Evolutionary conservation across 192 early-diverging fungal genomes (phyloP), one percentile per base, ranked within the genome.

Genomic region (Gigaspora rosea): DNA sequence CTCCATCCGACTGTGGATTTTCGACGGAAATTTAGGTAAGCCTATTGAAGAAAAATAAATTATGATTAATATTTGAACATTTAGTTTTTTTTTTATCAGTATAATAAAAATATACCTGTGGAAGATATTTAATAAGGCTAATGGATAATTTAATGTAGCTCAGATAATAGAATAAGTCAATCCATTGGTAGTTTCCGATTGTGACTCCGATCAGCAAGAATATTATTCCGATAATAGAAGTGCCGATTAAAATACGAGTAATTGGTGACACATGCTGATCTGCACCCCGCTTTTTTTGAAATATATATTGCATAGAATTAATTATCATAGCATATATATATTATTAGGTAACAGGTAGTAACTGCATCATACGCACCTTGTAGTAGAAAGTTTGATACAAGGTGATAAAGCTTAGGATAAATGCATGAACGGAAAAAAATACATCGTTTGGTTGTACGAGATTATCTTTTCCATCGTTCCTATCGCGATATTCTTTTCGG

Each of bases 1-100:
- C 91, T 93, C 95, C 95, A 98, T 1, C 96, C 96, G 0, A 86
- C 88, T 1, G 96, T 98, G 2, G 93, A 95, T 77, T 92, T 82
- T 20, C 90, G 86, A 22, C 64, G 41, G 74, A 82, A 91, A 77
- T 98, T 98, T 65, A 95, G 69, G 78, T 85, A 91, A 15, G 79
- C 86, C 85, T 91, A 82, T 1, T 82, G 81, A 36, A 15, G 27
- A 27, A 27, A 27, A 27, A 27, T 27, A 27, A 27, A 27, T 27
- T 27, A 27, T 27, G 0, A 27, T 27, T 27, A 27, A 27, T 27
- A 27, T 27, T 27, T 27, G 27, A 27, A 27, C 0, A 0, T 27
- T 27, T 27, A 27, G 1, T 27, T 27, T 27, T 27, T 27, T 27
- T 27, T 27, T 27, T 27, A 27, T 27, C 62, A 27, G 47, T 10